These are phyloP conservation scores for Copromyces sp. DNA, from an alignment of 495 filamentous ascomycete genomes.

Conservation along the genomic window DNA sequence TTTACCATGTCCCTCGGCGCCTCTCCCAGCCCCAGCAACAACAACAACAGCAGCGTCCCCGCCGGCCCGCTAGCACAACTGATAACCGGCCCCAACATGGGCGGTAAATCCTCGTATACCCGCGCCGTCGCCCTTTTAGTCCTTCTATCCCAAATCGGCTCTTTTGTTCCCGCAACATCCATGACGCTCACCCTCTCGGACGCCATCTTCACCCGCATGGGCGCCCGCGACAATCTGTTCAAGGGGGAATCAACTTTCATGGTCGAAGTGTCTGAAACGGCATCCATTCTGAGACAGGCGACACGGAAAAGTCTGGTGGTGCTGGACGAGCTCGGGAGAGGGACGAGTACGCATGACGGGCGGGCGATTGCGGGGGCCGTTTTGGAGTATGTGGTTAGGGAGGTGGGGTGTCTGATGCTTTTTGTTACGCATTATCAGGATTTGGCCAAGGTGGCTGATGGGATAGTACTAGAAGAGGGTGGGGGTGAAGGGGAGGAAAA, in stretches of 20 bases:
- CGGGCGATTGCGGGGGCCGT: constrained; percentile 94
- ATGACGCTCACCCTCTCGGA: constrained; percentile 74
- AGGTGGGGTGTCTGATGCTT: constrained; percentile 64
- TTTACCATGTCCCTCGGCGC: constrained; percentile 66
- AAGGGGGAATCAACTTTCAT: constrained; percentile 94
- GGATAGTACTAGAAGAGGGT: constrained; percentile 19
- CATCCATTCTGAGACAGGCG: constrained; percentile 79
- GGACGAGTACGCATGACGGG: constrained; percentile 90
- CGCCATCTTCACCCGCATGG: constrained; percentile 93
- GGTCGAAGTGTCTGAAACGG: constrained; percentile 91
- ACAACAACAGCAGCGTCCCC: too few species aligned
- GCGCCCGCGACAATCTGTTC: constrained; percentile 93
- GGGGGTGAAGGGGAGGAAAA: background rate
- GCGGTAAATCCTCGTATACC: constrained; percentile 92
- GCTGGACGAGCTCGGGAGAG: constrained; percentile 90
- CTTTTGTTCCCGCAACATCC: constrained; percentile 75
- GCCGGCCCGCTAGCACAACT: constrained; percentile 47
- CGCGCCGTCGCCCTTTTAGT: constrained; percentile 83
- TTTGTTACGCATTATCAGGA: constrained; percentile 98
- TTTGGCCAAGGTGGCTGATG: constrained; percentile 59
- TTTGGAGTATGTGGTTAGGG: constrained; percentile 68
- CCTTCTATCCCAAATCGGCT: constrained; percentile 91
- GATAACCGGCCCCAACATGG: constrained; percentile 97
- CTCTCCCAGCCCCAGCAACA: too few species aligned
- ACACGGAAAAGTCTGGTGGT: constrained; percentile 74